Conservation (phyloP, 306 rosid species). For the Mimosa pudica region DNA sequence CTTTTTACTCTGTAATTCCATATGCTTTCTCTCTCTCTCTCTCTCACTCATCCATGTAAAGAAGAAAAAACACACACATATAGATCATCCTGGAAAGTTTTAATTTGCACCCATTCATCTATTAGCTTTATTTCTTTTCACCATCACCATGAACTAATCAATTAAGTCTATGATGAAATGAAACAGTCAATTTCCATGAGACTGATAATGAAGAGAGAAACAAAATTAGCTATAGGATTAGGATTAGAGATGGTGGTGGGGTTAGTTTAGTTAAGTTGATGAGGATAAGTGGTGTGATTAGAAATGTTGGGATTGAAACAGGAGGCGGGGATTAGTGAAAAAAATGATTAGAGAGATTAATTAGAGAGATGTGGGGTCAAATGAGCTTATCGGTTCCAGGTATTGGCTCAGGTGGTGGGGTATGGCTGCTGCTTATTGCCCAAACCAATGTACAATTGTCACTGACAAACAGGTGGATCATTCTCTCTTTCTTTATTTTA, state of each 20-base stretch:
- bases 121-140: background rate
- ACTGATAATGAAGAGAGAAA: background rate
- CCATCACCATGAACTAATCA: conserved; percentile 1
- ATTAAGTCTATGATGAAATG: background rate
- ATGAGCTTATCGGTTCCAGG: conserved; percentile 92
- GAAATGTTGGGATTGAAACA: conserved; percentile 52
- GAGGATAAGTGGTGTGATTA: conserved; percentile 19
- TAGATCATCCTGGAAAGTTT: conserved; percentile 50
- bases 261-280: conserved; percentile 12
- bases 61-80: conserved; percentile 28
- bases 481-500: conserved; percentile 51
- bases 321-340: background rate
- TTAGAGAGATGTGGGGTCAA: conserved; percentile 52
- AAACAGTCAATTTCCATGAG: conserved; percentile 12
- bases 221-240: background rate
- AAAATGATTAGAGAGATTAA: conserved; percentile 63
- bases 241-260: background rate
- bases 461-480: conserved; percentile 99
- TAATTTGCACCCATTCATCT: conserved; percentile 20
- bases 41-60: conserved; percentile 29
- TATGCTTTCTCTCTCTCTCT: conserved; percentile 27
- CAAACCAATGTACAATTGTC: conserved; percentile 80
- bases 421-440: conserved; percentile 66
- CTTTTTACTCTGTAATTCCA: conserved; percentile 36
- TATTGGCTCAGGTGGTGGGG: conserved; percentile 87